Conservation (phyloP, 352 stramenopile species). For the Aphanomyces stellatus region DNA sequence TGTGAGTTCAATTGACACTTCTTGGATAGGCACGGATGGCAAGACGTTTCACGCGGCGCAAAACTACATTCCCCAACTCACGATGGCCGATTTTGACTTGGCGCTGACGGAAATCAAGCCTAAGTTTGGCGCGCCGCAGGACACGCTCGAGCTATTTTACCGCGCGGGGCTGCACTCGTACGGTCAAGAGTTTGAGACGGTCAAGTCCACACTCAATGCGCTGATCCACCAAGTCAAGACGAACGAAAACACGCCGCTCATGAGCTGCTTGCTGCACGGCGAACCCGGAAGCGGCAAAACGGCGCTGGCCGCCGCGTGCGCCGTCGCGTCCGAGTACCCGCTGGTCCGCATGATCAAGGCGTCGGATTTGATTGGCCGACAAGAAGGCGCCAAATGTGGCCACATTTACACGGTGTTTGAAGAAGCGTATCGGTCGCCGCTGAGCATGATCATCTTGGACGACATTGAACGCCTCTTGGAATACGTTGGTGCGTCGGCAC, state of each 20-base stretch:
- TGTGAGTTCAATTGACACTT: neutral
- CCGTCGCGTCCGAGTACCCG: slow-evolving; percentile 94
- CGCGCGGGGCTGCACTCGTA: slow-evolving; percentile 97
- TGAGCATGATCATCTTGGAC: slow-evolving; percentile 99
- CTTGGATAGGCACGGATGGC: slow-evolving; percentile 41
- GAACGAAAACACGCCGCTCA: slow-evolving; percentile 93
- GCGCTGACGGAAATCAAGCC: slow-evolving; percentile 95
- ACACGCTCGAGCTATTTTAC: slow-evolving; percentile 92
- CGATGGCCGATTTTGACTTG: slow-evolving; percentile 91
- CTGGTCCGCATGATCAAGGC: slow-evolving; percentile 97
- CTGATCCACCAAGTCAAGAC: slow-evolving; percentile 93
- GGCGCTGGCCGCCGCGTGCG: slow-evolving; percentile 94
- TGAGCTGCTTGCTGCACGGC: slow-evolving; percentile 96
- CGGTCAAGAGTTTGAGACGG: slow-evolving; percentile 89
- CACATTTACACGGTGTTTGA: slow-evolving; percentile 94
- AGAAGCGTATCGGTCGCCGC: slow-evolving; percentile 96
- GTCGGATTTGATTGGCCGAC: slow-evolving; percentile 95
- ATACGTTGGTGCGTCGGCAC: slow-evolving; percentile 66
- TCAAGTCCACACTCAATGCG: slow-evolving; percentile 86
- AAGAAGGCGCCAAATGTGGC: slow-evolving; percentile 90
- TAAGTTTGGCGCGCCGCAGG: slow-evolving; percentile 94
- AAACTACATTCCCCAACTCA: slow-evolving; percentile 73
- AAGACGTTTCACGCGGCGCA: slow-evolving; percentile 73
- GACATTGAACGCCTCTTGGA: slow-evolving; percentile 99
- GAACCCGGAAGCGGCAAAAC: slow-evolving; percentile 94